These are phyloP conservation scores for Leptographium galeiforme DNA, from an alignment of 2,329 filamentous ascomycete genomes.

Conservation along the genomic window DNA sequence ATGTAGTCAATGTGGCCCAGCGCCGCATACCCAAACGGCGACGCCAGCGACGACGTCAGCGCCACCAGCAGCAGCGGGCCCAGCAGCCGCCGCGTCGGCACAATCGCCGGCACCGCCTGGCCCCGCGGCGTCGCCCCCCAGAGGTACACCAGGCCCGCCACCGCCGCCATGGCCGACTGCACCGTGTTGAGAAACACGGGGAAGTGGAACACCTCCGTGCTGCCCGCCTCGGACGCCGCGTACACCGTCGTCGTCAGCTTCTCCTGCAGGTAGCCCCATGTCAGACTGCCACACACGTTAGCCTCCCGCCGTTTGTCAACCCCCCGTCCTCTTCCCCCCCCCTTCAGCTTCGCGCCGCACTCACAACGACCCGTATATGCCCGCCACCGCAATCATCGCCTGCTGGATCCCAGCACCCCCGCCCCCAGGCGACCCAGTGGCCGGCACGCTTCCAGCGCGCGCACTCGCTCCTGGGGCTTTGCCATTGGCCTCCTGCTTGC, in stretches of 20 bases:
- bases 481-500: conserved; percentile 8
- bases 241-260: conserved; percentile 91
- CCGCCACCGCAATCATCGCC: conserved; percentile 74
- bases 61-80: conserved; percentile 72
- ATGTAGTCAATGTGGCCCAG: conserved; percentile 95
- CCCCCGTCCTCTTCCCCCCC: neutral
- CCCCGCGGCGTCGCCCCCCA: conserved; percentile 44
- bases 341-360: conserved; percentile 15
- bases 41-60: conserved; percentile 74
- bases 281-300: conserved; percentile 43
- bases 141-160: conserved; percentile 73
- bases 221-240: conserved; percentile 37
- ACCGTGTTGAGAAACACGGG: conserved; percentile 94
- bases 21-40: conserved; percentile 89
- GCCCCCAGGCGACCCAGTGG: conserved; percentile 16
- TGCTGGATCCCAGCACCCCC: conserved; percentile 47
- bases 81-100: conserved; percentile 64
- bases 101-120: conserved; percentile 46
- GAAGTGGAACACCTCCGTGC: conserved; percentile 69
- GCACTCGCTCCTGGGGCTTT: conserved; percentile 12
- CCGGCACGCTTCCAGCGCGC: conserved; percentile 18
- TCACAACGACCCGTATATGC: conserved; percentile 96
- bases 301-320: neutral
- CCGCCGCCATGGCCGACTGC: conserved; percentile 77
- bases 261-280: conserved; percentile 94